These are phyloP conservation scores for Leccinum pallidistipes DNA, from an alignment of 1,284 basidiomycete species.

Conservation along the genomic window DNA sequence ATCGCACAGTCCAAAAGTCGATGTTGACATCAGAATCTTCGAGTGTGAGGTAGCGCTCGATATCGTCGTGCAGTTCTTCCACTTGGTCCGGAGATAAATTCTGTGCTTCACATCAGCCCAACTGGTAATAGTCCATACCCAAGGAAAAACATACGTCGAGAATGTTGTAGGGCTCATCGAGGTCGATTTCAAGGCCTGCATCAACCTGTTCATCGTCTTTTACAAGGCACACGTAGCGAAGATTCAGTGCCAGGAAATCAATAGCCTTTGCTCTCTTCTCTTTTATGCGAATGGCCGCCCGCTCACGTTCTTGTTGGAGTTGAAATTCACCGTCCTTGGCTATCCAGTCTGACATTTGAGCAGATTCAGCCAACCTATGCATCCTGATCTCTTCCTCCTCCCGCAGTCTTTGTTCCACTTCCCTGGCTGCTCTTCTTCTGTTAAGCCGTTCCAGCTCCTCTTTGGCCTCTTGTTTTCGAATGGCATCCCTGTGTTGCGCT, in stretches of 20 bases:
- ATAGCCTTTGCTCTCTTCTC: constrained; percentile 96
- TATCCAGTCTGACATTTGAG: constrained; percentile 97
- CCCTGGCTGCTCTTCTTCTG: constrained; percentile 86
- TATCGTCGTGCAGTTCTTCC: constrained; percentile 92
- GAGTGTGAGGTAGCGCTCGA: constrained; percentile 87
- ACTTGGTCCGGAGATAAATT: constrained; percentile 87
- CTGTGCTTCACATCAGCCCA: constrained; percentile 43
- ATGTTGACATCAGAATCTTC: constrained; percentile 86
- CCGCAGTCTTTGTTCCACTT: constrained; percentile 82
- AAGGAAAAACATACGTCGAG: constrained; percentile 64
- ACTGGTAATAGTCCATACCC: background rate
- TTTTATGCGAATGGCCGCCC: constrained; percentile 92
- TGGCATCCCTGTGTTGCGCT: constrained; percentile 76
- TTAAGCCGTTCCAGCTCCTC: constrained; percentile 95
- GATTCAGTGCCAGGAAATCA: constrained; percentile 91
- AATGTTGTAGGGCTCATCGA: constrained; percentile 97
- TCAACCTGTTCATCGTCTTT: constrained; percentile 71
- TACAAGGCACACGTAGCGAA: constrained; percentile 80
- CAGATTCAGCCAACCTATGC: constrained; percentile 88
- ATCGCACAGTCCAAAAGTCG: constrained; percentile 94
- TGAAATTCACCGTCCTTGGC: constrained; percentile 97
- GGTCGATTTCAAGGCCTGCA: constrained; percentile 92
- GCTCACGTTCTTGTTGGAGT: constrained; percentile 87
- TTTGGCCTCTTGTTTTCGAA: constrained; percentile 86
- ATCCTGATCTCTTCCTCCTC: constrained; percentile 93